Conservation (phyloP, 495 filamentous ascomycete species). For the Pyronema domesticum region DNA sequence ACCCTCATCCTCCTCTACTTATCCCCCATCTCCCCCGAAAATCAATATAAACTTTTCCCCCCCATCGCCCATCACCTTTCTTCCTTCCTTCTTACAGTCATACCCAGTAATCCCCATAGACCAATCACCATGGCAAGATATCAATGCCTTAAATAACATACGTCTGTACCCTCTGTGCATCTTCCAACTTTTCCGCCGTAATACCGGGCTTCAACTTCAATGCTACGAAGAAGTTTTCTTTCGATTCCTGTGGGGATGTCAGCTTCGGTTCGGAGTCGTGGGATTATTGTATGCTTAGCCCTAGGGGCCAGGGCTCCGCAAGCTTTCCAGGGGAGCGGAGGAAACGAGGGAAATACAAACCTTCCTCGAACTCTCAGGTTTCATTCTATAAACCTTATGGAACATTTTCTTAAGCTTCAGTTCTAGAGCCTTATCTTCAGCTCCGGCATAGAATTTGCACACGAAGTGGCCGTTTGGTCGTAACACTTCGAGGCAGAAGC, state of each 20-base stretch:
- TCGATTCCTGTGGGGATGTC: slow-evolving; percentile 53
- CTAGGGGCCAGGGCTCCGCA: neutral
- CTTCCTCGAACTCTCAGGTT: slow-evolving; percentile 73
- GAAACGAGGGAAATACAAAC: slow-evolving; percentile 34
- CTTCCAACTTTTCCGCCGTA: slow-evolving; percentile 10
- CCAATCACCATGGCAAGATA: too few species aligned
- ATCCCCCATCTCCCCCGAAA: too few species aligned
- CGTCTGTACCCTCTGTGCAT: neutral
- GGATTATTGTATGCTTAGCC: too few species aligned
- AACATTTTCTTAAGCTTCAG: slow-evolving; percentile 54
- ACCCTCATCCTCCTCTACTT: too few species aligned
- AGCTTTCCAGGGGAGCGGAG: too few species aligned
- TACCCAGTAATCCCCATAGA: neutral
- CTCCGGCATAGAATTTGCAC: slow-evolving; percentile 93
- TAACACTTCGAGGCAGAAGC: slow-evolving; percentile 71
- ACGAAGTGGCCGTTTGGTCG: slow-evolving; percentile 69
- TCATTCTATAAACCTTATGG: slow-evolving; percentile 58
- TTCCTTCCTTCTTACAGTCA: neutral
- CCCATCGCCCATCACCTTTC: neutral
- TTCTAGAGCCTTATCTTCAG: slow-evolving; percentile 66
- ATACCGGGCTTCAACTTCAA: slow-evolving; percentile 38
- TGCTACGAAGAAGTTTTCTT: slow-evolving; percentile 73
- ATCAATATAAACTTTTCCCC: neutral
- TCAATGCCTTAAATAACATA: too few species aligned
- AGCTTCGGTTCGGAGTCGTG: too few species aligned